A percentile compares a stretch with the other conserved stretches of the same genome.
These are phyloP conservation scores for Sporothrix protearum DNA, from an alignment of 2,329 filamentous ascomycete species.

Conservation along the genomic window DNA sequence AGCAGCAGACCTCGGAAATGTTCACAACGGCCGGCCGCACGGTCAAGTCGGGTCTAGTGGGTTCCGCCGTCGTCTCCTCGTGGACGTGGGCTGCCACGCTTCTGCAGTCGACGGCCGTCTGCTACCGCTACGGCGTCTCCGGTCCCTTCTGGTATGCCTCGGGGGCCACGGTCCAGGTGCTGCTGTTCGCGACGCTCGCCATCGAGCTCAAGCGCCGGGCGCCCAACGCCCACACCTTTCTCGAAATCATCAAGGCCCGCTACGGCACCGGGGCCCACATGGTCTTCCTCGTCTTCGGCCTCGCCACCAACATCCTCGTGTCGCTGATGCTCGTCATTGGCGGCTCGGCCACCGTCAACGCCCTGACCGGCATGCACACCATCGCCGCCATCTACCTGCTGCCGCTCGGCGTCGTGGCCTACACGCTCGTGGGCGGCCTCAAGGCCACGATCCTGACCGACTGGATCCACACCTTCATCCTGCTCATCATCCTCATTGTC, in stretches of 20 bases:
- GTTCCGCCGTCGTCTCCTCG: slow-evolving; percentile 83
- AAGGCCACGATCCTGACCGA: slow-evolving; percentile 86
- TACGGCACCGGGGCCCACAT: slow-evolving; percentile 70
- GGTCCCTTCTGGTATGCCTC: slow-evolving; percentile 60
- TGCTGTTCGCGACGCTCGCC: slow-evolving; percentile 84
- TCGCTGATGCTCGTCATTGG: slow-evolving; percentile 87
- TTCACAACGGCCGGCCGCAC: slow-evolving; percentile 85
- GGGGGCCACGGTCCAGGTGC: slow-evolving; percentile 79
- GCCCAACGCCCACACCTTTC: slow-evolving; percentile 80
- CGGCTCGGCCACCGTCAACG: slow-evolving; percentile 68
- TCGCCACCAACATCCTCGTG: slow-evolving; percentile 82
- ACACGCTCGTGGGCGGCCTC: slow-evolving; percentile 74
- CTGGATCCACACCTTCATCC: slow-evolving; percentile 80
- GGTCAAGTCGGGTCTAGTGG: slow-evolving; percentile 84
- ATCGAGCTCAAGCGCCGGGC: slow-evolving; percentile 85
- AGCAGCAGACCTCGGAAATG: slow-evolving; percentile 87
- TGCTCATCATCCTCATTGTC: slow-evolving; percentile 79
- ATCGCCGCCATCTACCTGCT: slow-evolving; percentile 81
- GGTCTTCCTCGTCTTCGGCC: slow-evolving; percentile 76
- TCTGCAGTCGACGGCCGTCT: slow-evolving; percentile 74
- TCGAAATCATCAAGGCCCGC: slow-evolving; percentile 77
- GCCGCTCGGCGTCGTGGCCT: slow-evolving; percentile 74
- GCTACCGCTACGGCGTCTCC: slow-evolving; percentile 71
- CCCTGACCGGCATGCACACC: slow-evolving; percentile 70
- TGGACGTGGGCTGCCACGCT: slow-evolving; percentile 92